phyloP scores from a whole-genome alignment of 257 asterid genomes.

The Capsicum chinense region DNA sequence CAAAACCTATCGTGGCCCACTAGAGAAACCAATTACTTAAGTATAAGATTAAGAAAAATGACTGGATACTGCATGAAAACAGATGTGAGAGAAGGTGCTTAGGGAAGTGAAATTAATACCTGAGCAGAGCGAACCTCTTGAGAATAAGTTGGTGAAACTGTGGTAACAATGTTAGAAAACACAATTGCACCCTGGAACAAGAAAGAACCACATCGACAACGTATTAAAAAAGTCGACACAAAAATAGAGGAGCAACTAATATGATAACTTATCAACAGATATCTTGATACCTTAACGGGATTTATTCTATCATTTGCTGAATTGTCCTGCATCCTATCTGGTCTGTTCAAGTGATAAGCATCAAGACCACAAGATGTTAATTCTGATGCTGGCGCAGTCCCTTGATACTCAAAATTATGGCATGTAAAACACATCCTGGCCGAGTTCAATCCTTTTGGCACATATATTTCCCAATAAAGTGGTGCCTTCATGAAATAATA shows the following conservation, averaged over 20 bases:
- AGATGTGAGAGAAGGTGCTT: constrained; percentile 20
- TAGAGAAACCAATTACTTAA: constrained; percentile 5
- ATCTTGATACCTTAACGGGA: constrained; percentile 72
- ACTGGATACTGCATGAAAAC: constrained; percentile 10
- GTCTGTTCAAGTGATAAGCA: constrained; percentile 77
- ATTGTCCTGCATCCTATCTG: constrained; percentile 98
- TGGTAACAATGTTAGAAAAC: constrained; percentile 92
- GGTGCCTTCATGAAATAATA: constrained; percentile 74
- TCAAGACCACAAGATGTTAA: constrained; percentile 96
- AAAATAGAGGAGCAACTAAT: constrained; percentile 12
- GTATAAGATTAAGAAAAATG: background rate
- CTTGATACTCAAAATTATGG: constrained; percentile 99
- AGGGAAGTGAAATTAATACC: constrained; percentile 53
- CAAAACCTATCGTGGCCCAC: background rate
- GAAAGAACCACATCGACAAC: constrained; percentile 25
- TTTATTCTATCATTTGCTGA: constrained; percentile 74
- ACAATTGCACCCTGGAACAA: constrained; percentile 90
- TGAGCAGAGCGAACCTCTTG: constrained; percentile 81
- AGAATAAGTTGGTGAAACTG: constrained; percentile 98
- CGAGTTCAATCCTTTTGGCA: constrained; percentile 81
- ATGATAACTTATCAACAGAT: constrained; percentile 21
- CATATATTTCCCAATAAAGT: constrained; percentile 94
- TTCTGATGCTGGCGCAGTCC: constrained; percentile 80
- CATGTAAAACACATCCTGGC: constrained; percentile 97
- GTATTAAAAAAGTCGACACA: constrained; percentile 21